Evolutionary conservation across 305 asterid genomes (phyloP), one percentile per base, ranked within the genome.

Genomic region (Rubia occidens): DNA sequence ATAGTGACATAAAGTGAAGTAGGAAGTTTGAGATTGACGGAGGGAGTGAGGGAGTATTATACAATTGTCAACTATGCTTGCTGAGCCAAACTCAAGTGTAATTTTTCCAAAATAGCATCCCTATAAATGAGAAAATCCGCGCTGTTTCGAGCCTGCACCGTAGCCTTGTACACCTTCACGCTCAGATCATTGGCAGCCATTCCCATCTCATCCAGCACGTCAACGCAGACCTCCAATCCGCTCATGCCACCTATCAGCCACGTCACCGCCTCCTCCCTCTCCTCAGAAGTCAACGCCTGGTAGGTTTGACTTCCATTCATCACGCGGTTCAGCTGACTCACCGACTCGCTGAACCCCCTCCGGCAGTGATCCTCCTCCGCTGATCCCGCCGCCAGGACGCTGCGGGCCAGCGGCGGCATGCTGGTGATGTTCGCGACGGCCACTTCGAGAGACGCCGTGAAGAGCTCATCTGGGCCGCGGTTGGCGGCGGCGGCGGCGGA

Each of bases 401-500:
- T 6, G 6, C 26, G 21, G 47, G 17, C n/a, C 54, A 64, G 24
- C 14, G 55, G 14, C 11, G 15, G 11, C 9, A 64, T 35, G 53
- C 37, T 42, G 55, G 37, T 43, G 59, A 44, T 42, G n/a, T 66
- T 29, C 11, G 15, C 10, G 15, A 24, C 32, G 24, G 69, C 40
- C 14, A 29, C 54, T 29, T 15, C 32, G 39, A 66, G 29, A 3
- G 53, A 20, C 32, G 55, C 37, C 39, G n/a, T 2, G 29, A 66
- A 66, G 17, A 66, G 8, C 40, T 66, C 59, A 13, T 44, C 69
- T 1, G 69, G 59, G 59, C n/a, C 32, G 18, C 37, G 55, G 49
- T 45, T 8, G 24, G 5, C 29, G 8, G 11, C 24, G 67, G 3
- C 8, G 20, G 82, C 78, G 39, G 78, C 47, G 68, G 81, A 2